Evolutionary conservation across 768 basidiomycete species (phyloP), one percentile per base, ranked within the genome.

Genomic region (Kwoniella shandongensis): DNA sequence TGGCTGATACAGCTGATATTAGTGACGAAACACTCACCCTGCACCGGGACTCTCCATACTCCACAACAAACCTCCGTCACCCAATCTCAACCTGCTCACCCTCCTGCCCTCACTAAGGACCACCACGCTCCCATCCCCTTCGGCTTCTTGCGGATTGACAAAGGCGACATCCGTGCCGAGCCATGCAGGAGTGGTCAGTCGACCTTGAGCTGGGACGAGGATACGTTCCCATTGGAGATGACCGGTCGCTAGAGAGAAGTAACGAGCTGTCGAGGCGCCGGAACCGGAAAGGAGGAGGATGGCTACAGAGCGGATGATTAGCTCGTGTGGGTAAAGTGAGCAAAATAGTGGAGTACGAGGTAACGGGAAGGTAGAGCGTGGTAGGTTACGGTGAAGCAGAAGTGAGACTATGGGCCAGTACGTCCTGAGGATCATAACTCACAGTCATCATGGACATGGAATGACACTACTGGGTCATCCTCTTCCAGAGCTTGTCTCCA

Each of bases 401-500:
- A n/a, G n/a, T n/a, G n/a, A n/a, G n/a, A n/a, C n/a, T n/a, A n/a
- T n/a, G n/a, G n/a, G n/a, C n/a, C n/a, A n/a, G n/a, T n/a, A n/a
- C n/a, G n/a, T n/a, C n/a, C n/a, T n/a, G n/a, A n/a, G n/a, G n/a
- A n/a, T n/a, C n/a, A 6, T 32, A 13, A 58, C 85, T 47, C 62
- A 91, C 89, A 76, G 58, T 85, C 77, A 18, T 79, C 79, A 55
- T 83, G 77, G 36, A 79, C 80, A 66, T 83, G 82, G 72, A 86
- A 90, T 17, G 80, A 83, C 22, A 83, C 73, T 55, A 93, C 83
- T 38, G 80, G 78, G 65, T 96, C 91, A 26, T 81, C 80, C 2
- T 81, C 68, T n/a, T 87, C 86, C 63, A 86, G 86, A 53, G 87
- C 76, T 75, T 88, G 83, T 75, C 92, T 81, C 92, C 92, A 96